Percentiles rank a stretch among this genome's conserved stretches.
Evolutionary conservation across 139 green algal genomes (phyloP).

Genomic region (Coelastrella sp.): DNA sequence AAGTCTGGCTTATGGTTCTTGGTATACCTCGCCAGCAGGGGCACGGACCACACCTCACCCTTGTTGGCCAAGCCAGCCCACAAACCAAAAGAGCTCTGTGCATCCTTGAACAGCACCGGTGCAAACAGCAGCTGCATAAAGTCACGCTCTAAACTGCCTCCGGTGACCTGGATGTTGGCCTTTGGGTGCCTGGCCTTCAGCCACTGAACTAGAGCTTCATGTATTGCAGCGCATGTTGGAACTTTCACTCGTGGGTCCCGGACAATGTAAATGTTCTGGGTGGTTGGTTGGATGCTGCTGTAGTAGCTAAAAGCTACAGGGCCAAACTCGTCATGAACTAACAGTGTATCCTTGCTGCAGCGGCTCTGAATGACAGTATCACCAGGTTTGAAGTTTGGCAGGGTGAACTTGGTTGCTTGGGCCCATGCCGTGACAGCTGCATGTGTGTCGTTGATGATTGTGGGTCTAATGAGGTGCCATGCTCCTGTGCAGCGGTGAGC

Average conservation of each 20-base stretch:
- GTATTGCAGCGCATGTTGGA: background rate
- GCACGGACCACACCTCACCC: conserved; percentile 35
- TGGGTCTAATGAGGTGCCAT: conserved; percentile 31
- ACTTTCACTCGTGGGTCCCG: background rate
- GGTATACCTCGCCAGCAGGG: conserved; percentile 16
- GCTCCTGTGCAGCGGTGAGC: conserved; percentile 40
- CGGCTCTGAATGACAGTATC: conserved; percentile 38
- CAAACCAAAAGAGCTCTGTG: conserved; percentile 39
- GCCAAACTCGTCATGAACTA: conserved; percentile 37
- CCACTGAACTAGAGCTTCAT: background rate
- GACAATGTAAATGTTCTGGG: conserved; percentile 21
- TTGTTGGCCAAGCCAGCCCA: conserved; percentile 37
- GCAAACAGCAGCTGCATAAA: conserved; percentile 34
- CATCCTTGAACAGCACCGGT: conserved; percentile 38
- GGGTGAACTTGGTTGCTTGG: background rate
- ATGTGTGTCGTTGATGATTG: conserved; percentile 37
- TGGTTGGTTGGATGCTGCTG: conserved; percentile 22
- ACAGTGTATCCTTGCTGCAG: conserved; percentile 27
- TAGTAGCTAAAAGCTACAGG: conserved; percentile 45
- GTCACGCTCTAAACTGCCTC: conserved; percentile 5
- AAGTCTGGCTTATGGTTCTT: conserved; percentile 23
- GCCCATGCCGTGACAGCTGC: conserved; percentile 5
- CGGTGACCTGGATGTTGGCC: background rate
- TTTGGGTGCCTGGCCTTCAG: conserved; percentile 1
- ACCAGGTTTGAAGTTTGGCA: background rate